Conservation (phyloP, 176 grass and related monocot species). For the Eleusine coracana region DNA sequence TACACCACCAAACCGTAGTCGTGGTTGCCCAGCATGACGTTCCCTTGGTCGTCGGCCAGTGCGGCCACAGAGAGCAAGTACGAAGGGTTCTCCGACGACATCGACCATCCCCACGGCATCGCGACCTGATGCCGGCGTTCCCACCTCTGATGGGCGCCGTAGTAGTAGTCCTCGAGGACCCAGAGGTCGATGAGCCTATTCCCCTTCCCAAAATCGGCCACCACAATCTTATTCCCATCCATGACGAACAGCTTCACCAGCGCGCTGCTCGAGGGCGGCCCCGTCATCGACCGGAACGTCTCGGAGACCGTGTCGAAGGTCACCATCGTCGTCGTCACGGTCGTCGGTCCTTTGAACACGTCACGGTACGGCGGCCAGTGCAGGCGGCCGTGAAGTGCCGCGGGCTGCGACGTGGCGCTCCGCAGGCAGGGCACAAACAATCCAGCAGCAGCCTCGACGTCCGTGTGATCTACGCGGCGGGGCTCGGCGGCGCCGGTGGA, state of each 20-base stretch:
- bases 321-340: background rate
- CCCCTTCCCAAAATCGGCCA: background rate
- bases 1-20: background rate
- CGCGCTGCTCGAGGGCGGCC: background rate
- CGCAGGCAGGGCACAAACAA: accelerated
- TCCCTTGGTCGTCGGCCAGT: background rate
- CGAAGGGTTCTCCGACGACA: background rate
- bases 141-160: background rate
- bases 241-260: background rate
- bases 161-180: background rate
- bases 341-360: too few species aligned
- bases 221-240: background rate
- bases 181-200: background rate
- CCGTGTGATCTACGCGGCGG: background rate
- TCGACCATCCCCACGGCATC: background rate
- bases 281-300: background rate
- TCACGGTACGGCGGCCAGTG: background rate
- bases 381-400: background rate
- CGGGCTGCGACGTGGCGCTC: background rate
- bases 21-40: background rate
- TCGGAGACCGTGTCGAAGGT: background rate
- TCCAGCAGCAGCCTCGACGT: background rate
- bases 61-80: background rate
- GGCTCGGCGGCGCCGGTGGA: background rate
- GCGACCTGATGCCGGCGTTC: background rate